Evolutionary conservation across 2,329 filamentous ascomycete species (phyloP).

Genomic region (Claviceps sp.): DNA sequence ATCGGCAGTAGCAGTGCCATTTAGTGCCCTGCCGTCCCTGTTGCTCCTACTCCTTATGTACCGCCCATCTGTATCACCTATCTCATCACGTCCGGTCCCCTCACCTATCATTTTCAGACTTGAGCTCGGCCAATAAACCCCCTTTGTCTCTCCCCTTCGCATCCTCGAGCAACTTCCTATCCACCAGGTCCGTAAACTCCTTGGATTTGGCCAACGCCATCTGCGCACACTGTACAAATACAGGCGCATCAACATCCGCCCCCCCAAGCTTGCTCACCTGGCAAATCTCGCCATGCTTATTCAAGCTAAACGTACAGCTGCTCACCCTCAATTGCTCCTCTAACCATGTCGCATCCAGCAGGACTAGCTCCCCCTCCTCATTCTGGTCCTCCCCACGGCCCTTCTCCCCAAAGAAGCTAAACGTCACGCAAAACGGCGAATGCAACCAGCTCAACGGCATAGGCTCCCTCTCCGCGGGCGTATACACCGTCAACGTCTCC

Average conservation of each 20-base stretch:
- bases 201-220: slow-evolving; percentile 68
- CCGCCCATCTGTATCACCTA: neutral
- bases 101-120: slow-evolving; percentile 70
- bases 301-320: slow-evolving; percentile 71
- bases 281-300: slow-evolving; percentile 80
- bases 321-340: slow-evolving; percentile 67
- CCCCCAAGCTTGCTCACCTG: slow-evolving; percentile 87
- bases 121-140: slow-evolving; percentile 61
- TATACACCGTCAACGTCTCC: slow-evolving; percentile 74
- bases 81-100: neutral
- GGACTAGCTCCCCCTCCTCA: slow-evolving; percentile 40
- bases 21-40: neutral
- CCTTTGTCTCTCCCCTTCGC: slow-evolving; percentile 64
- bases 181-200: slow-evolving; percentile 62
- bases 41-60: neutral
- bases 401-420: slow-evolving; percentile 66
- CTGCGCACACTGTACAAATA: slow-evolving; percentile 62
- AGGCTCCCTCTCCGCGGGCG: slow-evolving; percentile 72
- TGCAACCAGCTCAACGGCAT: slow-evolving; percentile 85
- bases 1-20: neutral
- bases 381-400: slow-evolving; percentile 36
- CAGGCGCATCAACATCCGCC: slow-evolving; percentile 63
- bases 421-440: slow-evolving; percentile 81
- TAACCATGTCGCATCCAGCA: slow-evolving; percentile 58
- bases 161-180: slow-evolving; percentile 63